These are phyloP conservation scores for Plasmodium berghei DNA, from an alignment of 169 alveolate species.

Conservation along the genomic window DNA sequence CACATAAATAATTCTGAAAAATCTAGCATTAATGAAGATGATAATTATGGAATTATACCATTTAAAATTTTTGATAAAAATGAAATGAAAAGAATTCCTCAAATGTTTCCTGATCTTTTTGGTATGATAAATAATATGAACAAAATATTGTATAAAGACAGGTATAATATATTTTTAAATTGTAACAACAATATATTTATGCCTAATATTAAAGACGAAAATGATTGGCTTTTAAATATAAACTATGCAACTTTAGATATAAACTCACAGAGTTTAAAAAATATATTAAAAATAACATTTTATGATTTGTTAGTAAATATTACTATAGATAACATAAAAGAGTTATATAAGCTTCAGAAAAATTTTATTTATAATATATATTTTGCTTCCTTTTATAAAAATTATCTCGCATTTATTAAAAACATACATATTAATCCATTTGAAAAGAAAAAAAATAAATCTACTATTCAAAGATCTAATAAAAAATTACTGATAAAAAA, in stretches of 20 bases:
- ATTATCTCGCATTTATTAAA: conserved; percentile 26
- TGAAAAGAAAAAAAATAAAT: conserved; percentile 12
- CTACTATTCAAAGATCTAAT: conserved; percentile 9
- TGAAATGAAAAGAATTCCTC: not conserved
- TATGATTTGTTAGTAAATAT: conserved; percentile 36
- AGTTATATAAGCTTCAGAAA: conserved; percentile 28
- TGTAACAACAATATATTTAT: conserved; percentile 50
- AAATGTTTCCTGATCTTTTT: not conserved
- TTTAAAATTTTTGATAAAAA: conserved; percentile 2
- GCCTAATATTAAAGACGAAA: conserved; percentile 69
- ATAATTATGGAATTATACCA: not conserved
- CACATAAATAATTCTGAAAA: no score
- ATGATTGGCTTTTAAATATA: conserved; percentile 47
- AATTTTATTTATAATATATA: conserved; percentile 55
- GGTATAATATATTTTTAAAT: conserved; percentile 55
- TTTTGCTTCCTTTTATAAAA: conserved; percentile 38
- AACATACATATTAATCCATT: conserved; percentile 44
- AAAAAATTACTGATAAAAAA: conserved; percentile 46
- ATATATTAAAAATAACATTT: conserved; percentile 17
- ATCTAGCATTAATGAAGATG: not conserved
- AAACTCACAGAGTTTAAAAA: conserved; percentile 14
- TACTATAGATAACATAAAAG: conserved; percentile 57
- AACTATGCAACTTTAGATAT: conserved; percentile 16
- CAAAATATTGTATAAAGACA: conserved; percentile 40
- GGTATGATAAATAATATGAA: conserved; percentile 9